Conservation (phyloP, 208 protist species). For the Trypanosoma mega region DNA sequence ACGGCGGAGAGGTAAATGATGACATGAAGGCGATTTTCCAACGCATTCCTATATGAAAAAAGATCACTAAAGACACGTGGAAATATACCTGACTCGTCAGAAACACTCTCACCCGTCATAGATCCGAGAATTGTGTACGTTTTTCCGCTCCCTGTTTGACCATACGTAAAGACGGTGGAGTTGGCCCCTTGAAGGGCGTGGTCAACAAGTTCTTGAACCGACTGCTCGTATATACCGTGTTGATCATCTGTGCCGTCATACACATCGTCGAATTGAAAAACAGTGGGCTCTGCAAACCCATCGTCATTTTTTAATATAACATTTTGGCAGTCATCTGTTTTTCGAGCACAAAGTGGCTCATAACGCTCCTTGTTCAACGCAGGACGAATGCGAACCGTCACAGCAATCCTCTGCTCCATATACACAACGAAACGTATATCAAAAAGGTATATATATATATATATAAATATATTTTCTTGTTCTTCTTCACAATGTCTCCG, state of each 20-base stretch:
- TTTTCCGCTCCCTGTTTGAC: slow-evolving; percentile 89
- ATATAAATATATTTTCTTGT: too few relatives aligned
- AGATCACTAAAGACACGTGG: slow-evolving; percentile 85
- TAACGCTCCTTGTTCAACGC: slow-evolving; percentile 69
- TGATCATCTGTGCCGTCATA: slow-evolving; percentile 83
- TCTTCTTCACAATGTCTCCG: too few relatives aligned
- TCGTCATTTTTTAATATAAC: slow-evolving; percentile 74
- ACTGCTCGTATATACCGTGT: slow-evolving; percentile 74
- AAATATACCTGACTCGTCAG: slow-evolving; percentile 70
- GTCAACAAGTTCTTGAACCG: slow-evolving; percentile 83
- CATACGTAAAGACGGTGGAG: slow-evolving; percentile 90
- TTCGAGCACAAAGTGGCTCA: slow-evolving; percentile 61
- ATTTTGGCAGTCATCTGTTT: slow-evolving; percentile 70
- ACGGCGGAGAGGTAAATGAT: slow-evolving; percentile 81
- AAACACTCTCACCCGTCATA: slow-evolving; percentile 37
- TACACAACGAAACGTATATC: not conserved
- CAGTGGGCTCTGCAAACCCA: slow-evolving; percentile 25
- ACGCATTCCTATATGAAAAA: slow-evolving; percentile 58
- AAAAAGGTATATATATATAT: too few relatives aligned
- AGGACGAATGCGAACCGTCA: slow-evolving; percentile 83
- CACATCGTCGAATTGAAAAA: slow-evolving; percentile 85
- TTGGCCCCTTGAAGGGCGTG: slow-evolving; percentile 72
- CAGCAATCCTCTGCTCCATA: slow-evolving; percentile 73
- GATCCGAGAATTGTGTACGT: slow-evolving; percentile 91
- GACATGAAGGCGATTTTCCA: slow-evolving; percentile 50